Evolutionary conservation across 2,329 filamentous ascomycete species (phyloP), one percentile per base, ranked within the genome.

Genomic region (Ambrosiella xylebori): DNA sequence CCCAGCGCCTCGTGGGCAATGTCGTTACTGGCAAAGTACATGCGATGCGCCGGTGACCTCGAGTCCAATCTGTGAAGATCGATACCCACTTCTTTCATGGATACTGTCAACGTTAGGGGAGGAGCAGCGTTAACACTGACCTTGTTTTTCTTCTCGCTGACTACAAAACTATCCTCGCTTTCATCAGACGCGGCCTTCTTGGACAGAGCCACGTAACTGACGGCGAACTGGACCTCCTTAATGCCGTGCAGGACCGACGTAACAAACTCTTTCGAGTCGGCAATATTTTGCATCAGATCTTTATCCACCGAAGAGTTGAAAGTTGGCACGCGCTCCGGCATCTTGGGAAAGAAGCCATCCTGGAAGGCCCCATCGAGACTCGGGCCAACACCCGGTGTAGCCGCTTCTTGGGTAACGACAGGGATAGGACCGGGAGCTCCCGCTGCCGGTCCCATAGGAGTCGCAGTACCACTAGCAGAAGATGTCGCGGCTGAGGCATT

Each of bases 21-120:
- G 67, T 96, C 93, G 61, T 88, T 85, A 19, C 85, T 82, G 1
- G 90, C 87, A 67, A 98, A 98, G 70, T 98, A 97, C 93, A 97
- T 98, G 62, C 93, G 83, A 74, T 98, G 93, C 0, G 91, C 89
- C 0, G 93, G 89, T 13, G 90, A 95, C 65, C 88, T 91, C 47
- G 88, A 85, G 67, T 98, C 91, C 57, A 98, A 78, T 19, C 91
- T 83, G 67, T 97, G 85, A 45, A 98, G 74, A 66, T 98, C 93
- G 66, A 98, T 79, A 61, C 91, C 91, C 47, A 98, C 82, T 68
- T 98, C 94, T 68, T 98, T 97, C 79, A 95, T 95, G 6, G 91
- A 89, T 50, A 90, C 79, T 66, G 61, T 63, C 17, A 61, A 41
- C 7, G 91, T 95, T 61, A 96, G 76, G 95, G 78, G 2, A 88